phyloP scores from a whole-genome alignment of 2,329 filamentous ascomycete species.

The Coleophoma eucalyptorum region DNA sequence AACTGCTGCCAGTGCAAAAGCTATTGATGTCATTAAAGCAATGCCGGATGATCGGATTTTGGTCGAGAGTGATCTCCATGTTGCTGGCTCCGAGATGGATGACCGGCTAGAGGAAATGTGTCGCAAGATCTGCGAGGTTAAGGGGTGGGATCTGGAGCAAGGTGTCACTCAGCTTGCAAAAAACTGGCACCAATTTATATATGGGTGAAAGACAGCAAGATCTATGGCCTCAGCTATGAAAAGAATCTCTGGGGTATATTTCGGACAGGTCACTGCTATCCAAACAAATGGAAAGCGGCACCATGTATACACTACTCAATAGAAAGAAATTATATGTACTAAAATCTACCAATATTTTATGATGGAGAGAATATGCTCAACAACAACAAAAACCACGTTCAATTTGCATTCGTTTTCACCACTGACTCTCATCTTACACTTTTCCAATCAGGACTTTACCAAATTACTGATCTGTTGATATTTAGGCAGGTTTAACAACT shows the following conservation, averaged over 20 bases:
- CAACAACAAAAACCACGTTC: too few relatives aligned
- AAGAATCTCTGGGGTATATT: background rate
- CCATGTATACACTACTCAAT: too few relatives aligned
- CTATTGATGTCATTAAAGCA: constrained; percentile 60
- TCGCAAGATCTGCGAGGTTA: constrained; percentile 71
- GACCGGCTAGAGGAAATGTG: constrained; percentile 69
- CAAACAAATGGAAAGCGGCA: too few relatives aligned
- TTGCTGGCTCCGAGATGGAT: constrained; percentile 80
- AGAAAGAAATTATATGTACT: too few relatives aligned
- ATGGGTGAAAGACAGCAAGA: constrained; percentile 8
- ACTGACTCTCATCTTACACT: too few relatives aligned
- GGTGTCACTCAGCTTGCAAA: constrained; percentile 63
- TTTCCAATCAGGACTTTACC: too few relatives aligned
- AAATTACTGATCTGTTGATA: too few relatives aligned
- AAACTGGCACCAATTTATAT: constrained; percentile 73
- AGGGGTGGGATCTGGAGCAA: constrained; percentile 71
- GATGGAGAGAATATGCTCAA: too few relatives aligned
- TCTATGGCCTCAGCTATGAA: background rate
- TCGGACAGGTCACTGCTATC: background rate
- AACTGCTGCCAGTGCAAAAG: constrained; percentile 39
- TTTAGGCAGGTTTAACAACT: too few relatives aligned
- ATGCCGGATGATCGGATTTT: constrained; percentile 77
- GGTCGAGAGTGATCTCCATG: constrained; percentile 87
- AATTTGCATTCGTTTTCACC: too few relatives aligned
- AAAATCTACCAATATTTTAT: too few relatives aligned